phyloP scores from a whole-genome alignment of 2,329 filamentous ascomycete genomes.

The Chrysoporthe cubensis region DNA sequence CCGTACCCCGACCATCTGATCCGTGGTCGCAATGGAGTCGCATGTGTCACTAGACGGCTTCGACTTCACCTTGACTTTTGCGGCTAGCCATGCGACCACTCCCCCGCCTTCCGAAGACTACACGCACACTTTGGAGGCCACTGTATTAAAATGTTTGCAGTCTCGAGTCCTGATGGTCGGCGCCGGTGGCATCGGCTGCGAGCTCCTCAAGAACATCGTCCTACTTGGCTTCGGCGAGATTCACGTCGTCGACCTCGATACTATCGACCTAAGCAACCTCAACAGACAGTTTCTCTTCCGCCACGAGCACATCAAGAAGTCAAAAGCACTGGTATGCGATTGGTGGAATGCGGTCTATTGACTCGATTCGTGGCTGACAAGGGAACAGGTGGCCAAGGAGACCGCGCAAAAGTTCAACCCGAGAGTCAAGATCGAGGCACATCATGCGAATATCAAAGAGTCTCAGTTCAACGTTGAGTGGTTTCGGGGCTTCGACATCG shows the following conservation, averaged over 20 bases:
- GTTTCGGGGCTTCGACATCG: conserved; percentile 81
- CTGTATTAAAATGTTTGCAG: conserved; percentile 49
- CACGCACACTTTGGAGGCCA: not conserved
- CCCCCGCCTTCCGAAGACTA: conserved; percentile 5
- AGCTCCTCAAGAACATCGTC: conserved; percentile 94
- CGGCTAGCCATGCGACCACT: not conserved
- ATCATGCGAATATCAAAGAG: conserved; percentile 96
- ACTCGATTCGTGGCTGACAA: conserved; percentile 29
- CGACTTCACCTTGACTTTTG: not conserved
- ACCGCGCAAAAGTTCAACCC: conserved; percentile 91
- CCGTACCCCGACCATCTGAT: not conserved
- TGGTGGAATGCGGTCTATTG: conserved; percentile 40
- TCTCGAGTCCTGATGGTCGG: conserved; percentile 90
- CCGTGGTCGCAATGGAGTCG: conserved; percentile 17
- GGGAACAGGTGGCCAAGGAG: conserved; percentile 74
- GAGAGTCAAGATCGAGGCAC: conserved; percentile 79
- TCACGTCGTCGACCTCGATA: conserved; percentile 95
- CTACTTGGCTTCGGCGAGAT: conserved; percentile 91
- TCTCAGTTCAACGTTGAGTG: conserved; percentile 82
- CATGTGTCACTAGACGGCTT: conserved; percentile 15
- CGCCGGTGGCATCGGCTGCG: conserved; percentile 95
- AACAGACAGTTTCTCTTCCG: conserved; percentile 98
- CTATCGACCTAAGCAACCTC: conserved; percentile 95
- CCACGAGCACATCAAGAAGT: conserved; percentile 96
- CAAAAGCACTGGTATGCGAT: conserved; percentile 78